Evolutionary conservation across 495 filamentous ascomycete species (phyloP).

Genomic region (Eremomyces bilateralis): DNA sequence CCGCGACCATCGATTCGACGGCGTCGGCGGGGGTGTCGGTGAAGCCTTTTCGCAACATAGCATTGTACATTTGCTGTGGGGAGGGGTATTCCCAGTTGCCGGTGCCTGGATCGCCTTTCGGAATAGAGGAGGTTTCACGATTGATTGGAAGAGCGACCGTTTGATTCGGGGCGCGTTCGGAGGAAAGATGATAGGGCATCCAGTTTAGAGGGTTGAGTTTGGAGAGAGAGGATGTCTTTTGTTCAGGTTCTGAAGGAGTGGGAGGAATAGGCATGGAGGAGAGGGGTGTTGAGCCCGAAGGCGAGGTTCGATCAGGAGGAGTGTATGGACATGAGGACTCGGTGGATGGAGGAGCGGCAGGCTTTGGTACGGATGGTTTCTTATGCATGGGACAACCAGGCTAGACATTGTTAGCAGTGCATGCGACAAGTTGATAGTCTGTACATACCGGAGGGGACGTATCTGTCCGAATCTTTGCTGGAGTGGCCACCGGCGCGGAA

Average conservation of each 20-base stretch:
- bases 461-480: constrained; percentile 20
- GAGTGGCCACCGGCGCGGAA: constrained; percentile 25
- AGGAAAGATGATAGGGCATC: constrained; percentile 82
- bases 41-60: constrained; percentile 84
- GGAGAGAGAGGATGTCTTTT: constrained; percentile 30
- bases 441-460: constrained; percentile 47
- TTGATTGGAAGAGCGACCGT: constrained; percentile 47
- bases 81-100: constrained; percentile 95
- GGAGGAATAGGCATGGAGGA: constrained; percentile 13
- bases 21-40: constrained; percentile 81
- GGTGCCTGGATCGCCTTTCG: constrained; percentile 38
- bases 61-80: constrained; percentile 98
- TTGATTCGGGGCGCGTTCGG: constrained; percentile 42
- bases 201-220: constrained; percentile 87
- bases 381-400: constrained; percentile 85
- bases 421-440: constrained; percentile 5
- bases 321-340: constrained; percentile 26
- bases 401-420: constrained; percentile 27
- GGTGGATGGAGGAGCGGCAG: constrained; percentile 22
- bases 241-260: constrained; percentile 11
- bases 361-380: constrained; percentile 16
- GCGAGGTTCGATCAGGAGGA: constrained; percentile 22
- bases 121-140: constrained; percentile 70
- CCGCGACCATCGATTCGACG: constrained; percentile 90
- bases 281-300: constrained; percentile 24